These are phyloP conservation scores for Pleurotus sapidus DNA, from an alignment of 768 basidiomycete genomes.

Conservation along the genomic window DNA sequence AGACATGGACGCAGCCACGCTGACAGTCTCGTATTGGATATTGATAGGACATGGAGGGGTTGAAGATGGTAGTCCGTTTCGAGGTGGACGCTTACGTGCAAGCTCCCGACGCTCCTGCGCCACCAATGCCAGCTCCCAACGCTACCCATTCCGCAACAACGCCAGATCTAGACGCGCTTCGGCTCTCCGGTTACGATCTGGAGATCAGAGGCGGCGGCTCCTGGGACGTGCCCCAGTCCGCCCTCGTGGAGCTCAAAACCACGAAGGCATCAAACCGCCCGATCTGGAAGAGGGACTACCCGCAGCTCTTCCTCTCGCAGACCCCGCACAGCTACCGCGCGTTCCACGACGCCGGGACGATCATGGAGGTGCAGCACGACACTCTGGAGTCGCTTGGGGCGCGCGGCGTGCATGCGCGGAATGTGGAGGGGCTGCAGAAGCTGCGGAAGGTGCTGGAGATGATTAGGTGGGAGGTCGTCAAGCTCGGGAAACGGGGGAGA, in stretches of 20 bases:
- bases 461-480: conserved; percentile 47
- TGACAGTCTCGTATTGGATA: too few relatives aligned
- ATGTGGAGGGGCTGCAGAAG: conserved; percentile 33
- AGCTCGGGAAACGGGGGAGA: conserved; percentile 48
- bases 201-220: conserved; percentile 21
- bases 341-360: conserved; percentile 51
- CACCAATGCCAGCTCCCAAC: conserved; percentile 16
- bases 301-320: conserved; percentile 69
- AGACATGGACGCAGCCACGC: too few relatives aligned
- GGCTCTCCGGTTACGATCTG: conserved; percentile 11
- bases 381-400: conserved; percentile 43
- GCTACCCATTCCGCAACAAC: not conserved
- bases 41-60: conserved; percentile 51
- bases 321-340: conserved; percentile 61
- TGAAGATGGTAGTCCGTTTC: conserved; percentile 60
- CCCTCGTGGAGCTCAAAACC: conserved; percentile 46
- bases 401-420: conserved; percentile 23
- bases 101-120: conserved; percentile 15
- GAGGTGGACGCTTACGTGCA: conserved; percentile 49
- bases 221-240: conserved; percentile 36
- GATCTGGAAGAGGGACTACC: conserved; percentile 61
- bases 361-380: conserved; percentile 35
- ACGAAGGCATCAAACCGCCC: conserved; percentile 27
- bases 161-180: conserved; percentile 31
- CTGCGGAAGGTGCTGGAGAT: conserved; percentile 34